These are phyloP conservation scores for Malus hybrid DNA, from an alignment of 331 rosid species.

Conservation along the genomic window DNA sequence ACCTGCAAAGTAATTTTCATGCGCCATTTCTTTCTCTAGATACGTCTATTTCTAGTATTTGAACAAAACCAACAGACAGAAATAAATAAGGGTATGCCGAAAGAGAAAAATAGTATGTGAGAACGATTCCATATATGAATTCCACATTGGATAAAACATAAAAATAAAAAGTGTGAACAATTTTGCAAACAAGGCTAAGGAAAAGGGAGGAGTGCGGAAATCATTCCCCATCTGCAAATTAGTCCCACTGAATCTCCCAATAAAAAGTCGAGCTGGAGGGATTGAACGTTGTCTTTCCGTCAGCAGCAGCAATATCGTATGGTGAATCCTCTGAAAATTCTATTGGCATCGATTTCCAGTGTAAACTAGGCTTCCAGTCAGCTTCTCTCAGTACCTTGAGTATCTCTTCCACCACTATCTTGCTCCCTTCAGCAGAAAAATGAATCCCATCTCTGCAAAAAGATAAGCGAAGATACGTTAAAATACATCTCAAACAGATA, in stretches of 20 bases:
- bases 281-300: slow-evolving; percentile 65
- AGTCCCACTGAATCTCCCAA: slow-evolving; percentile 72
- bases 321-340: slow-evolving; percentile 80
- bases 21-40: too few species aligned
- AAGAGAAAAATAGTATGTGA: too few species aligned
- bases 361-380: slow-evolving; percentile 81
- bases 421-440: slow-evolving; percentile 89
- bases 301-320: slow-evolving; percentile 82
- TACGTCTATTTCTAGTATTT: too few species aligned
- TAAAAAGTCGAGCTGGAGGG: slow-evolving; percentile 83
- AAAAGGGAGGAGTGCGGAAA: not conserved
- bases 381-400: slow-evolving; percentile 68
- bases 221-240: not conserved
- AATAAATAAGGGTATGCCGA: too few species aligned
- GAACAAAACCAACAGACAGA: too few species aligned
- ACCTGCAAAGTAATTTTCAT: too few species aligned
- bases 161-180: too few species aligned
- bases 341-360: slow-evolving; percentile 73
- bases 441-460: slow-evolving; percentile 75
- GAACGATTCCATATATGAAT: too few species aligned
- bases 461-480: not conserved
- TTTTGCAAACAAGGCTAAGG: not conserved
- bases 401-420: slow-evolving; percentile 71
- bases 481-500: not conserved
- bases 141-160: too few species aligned